These are phyloP conservation scores for Cladosporium phlei DNA, from an alignment of 2,329 filamentous ascomycete species.

Conservation along the genomic window DNA sequence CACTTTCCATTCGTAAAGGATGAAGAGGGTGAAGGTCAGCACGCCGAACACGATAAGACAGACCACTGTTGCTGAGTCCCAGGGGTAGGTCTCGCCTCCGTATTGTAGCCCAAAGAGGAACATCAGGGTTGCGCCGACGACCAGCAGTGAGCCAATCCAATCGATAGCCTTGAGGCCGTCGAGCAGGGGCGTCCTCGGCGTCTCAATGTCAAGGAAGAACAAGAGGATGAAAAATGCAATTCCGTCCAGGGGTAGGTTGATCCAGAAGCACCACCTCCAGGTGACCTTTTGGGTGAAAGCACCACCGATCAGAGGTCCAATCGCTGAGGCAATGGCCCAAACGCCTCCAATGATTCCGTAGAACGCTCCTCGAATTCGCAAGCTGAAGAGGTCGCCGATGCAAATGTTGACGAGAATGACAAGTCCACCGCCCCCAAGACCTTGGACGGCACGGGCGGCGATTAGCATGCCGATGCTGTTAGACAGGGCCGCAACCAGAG, in stretches of 20 bases:
- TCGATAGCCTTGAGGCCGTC: slow-evolving; percentile 61
- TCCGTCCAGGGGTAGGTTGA: slow-evolving; percentile 62
- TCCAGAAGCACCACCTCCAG: slow-evolving; percentile 64
- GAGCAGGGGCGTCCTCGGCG: slow-evolving; percentile 58
- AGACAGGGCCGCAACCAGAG: slow-evolving; percentile 55
- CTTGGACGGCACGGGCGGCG: slow-evolving; percentile 57
- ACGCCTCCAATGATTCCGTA: slow-evolving; percentile 63
- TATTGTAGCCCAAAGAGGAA: slow-evolving; percentile 81
- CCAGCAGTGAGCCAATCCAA: slow-evolving; percentile 59
- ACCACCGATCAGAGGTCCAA: slow-evolving; percentile 66
- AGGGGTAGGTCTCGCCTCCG: slow-evolving; percentile 70
- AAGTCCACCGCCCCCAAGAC: slow-evolving; percentile 59
- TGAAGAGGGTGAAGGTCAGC: slow-evolving; percentile 57
- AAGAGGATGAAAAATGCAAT: slow-evolving; percentile 54
- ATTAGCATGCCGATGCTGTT: slow-evolving; percentile 60
- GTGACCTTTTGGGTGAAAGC: slow-evolving; percentile 58
- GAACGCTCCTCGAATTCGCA: slow-evolving; percentile 53
- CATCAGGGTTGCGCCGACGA: slow-evolving; percentile 78
- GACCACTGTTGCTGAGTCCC: slow-evolving; percentile 69
- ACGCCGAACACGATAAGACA: slow-evolving; percentile 72
- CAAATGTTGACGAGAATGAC: slow-evolving; percentile 61
- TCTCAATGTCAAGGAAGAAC: slow-evolving; percentile 63
- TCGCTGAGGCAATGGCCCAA: slow-evolving; percentile 60
- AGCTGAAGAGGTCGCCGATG: slow-evolving; percentile 60
- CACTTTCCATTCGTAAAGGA: slow-evolving; percentile 66